Conservation (phyloP, 306 rosid genomes). For the Calophaca sinica region DNA sequence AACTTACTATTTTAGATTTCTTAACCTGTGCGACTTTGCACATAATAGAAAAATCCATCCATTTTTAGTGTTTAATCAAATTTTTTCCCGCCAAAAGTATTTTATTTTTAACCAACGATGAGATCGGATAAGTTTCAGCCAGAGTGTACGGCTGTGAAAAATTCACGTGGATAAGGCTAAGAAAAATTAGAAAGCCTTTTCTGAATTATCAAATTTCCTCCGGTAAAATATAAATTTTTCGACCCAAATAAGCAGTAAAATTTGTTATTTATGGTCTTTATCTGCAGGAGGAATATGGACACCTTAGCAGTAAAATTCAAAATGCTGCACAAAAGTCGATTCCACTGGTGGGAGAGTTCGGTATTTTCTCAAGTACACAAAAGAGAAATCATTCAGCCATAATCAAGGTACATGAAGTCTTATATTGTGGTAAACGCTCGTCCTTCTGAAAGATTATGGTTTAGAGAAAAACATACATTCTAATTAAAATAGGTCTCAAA, state of each 20-base stretch:
- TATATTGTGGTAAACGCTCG: no score
- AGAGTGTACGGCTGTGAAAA: neutral
- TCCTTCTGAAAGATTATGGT: no score
- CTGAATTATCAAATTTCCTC: neutral
- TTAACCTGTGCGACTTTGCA: no score
- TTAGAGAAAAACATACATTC: no score
- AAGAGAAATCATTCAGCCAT: constrained; percentile 62
- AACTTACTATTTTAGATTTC: no score
- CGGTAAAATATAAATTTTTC: neutral
- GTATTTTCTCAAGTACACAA: constrained; percentile 47
- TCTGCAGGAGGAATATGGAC: constrained; percentile 63
- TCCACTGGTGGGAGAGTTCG: constrained; percentile 42
- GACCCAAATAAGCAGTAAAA: neutral
- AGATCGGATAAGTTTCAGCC: neutral
- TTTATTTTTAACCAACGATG: neutral
- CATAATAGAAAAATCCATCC: no score
- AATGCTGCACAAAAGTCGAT: constrained; percentile 38
- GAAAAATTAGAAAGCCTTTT: neutral
- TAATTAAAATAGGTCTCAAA: no score
- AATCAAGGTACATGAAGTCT: constrained; percentile 56
- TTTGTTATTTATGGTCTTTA: neutral
- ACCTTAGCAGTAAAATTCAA: constrained; percentile 51
- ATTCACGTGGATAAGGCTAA: neutral
- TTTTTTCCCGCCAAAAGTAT: no score
- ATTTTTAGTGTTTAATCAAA: no score